Percentiles rank a stretch among this genome's conserved stretches.
phyloP scores from a whole-genome alignment of 2,329 filamentous ascomycete species.

The Fusarium sp. region DNA sequence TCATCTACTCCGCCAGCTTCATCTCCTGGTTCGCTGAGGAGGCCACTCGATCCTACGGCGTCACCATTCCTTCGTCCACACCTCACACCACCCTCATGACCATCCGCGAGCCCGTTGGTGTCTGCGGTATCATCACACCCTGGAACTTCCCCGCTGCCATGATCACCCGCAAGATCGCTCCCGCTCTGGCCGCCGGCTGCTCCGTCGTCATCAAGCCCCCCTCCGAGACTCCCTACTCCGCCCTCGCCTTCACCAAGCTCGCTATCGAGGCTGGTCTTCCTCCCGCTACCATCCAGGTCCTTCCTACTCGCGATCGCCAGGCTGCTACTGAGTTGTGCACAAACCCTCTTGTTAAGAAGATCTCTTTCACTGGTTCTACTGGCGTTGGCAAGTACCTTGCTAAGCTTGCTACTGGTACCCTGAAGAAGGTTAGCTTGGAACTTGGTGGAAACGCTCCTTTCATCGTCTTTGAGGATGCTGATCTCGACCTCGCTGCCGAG shows the following conservation, averaged over 20 bases:
- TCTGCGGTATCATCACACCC: slow-evolving; percentile 60
- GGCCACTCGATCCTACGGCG: slow-evolving; percentile 65
- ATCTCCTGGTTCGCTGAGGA: slow-evolving; percentile 67
- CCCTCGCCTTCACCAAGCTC: slow-evolving; percentile 76
- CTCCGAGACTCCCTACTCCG: slow-evolving; percentile 79
- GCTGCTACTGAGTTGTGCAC: slow-evolving; percentile 47
- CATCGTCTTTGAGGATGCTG: slow-evolving; percentile 74
- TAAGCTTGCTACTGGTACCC: slow-evolving; percentile 66
- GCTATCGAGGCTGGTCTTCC: slow-evolving; percentile 79
- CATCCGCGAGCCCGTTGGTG: slow-evolving; percentile 64
- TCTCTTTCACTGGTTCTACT: slow-evolving; percentile 77
- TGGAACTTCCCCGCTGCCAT: slow-evolving; percentile 47
- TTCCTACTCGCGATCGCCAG: slow-evolving; percentile 45
- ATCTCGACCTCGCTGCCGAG: slow-evolving; percentile 69
- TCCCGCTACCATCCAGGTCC: slow-evolving; percentile 43
- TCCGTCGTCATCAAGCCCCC: slow-evolving; percentile 80
- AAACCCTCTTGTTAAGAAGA: slow-evolving; percentile 57
- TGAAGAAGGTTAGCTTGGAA: slow-evolving; percentile 76
- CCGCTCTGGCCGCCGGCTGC: slow-evolving; percentile 78
- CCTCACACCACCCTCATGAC: slow-evolving; percentile 76
- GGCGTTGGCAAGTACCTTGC: slow-evolving; percentile 72
- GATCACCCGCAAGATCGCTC: slow-evolving; percentile 55
- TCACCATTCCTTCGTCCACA: slow-evolving; percentile 67
- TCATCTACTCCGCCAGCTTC: slow-evolving; percentile 65
- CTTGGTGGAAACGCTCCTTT: slow-evolving; percentile 76